Conservation (phyloP, 179 eudicot species). For the Spergularia azorica region DNA sequence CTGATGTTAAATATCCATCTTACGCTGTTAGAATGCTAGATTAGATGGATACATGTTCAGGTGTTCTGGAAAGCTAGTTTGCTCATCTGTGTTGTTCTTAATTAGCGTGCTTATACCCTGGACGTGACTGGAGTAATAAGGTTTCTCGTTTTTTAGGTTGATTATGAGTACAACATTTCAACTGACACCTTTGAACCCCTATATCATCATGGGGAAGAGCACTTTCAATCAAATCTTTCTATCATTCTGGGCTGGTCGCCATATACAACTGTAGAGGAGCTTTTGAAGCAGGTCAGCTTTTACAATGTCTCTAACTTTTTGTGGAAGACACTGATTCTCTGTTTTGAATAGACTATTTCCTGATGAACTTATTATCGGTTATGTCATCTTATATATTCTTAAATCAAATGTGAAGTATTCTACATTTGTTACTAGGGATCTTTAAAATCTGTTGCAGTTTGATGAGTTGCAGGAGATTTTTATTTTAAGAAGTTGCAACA, state of each 20-base stretch:
- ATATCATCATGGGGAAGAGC: constrained; percentile 37
- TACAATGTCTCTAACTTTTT: constrained; percentile 5
- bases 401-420: too few species aligned
- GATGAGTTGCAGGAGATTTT: not conserved
- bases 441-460: too few species aligned
- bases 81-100: not conserved
- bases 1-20: not conserved
- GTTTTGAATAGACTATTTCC: not conserved
- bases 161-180: constrained; percentile 54
- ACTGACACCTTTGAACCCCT: constrained; percentile 48
- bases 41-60: not conserved
- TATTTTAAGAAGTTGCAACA: not conserved
- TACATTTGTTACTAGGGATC: too few species aligned
- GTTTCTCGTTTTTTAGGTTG: constrained; percentile 51
- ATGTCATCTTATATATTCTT: too few species aligned
- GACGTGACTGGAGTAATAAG: constrained; percentile 3
- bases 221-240: constrained; percentile 54
- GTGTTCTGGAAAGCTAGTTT: not conserved
- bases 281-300: constrained; percentile 67
- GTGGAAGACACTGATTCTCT: not conserved
- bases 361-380: too few species aligned
- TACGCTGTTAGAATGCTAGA: not conserved
- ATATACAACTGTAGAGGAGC: constrained; percentile 59
- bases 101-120: not conserved
- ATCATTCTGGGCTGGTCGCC: constrained; percentile 84